Percentiles rank a stretch among this genome's conserved stretches.
phyloP scores from a whole-genome alignment of 495 filamentous ascomycete species.

The Hypoxylon lienhwacheense region DNA sequence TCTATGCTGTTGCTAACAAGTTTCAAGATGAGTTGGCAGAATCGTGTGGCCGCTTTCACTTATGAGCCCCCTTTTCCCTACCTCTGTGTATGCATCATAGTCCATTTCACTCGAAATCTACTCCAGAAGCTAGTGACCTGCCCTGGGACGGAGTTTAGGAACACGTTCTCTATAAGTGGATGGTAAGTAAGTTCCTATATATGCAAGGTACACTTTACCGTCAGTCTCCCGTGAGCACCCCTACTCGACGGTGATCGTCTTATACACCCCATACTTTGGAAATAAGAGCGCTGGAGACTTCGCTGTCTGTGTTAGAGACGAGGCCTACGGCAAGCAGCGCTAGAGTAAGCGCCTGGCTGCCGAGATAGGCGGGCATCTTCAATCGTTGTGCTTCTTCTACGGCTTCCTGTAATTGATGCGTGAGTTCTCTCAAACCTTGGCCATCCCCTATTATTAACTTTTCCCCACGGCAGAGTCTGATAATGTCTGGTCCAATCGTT shows the following conservation, averaged over 20 bases:
- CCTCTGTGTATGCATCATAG: no score
- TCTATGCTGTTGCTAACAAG: no score
- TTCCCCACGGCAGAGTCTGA: constrained; percentile 42
- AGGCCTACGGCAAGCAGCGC: constrained; percentile 37
- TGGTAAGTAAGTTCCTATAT: neutral
- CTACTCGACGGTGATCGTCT: neutral
- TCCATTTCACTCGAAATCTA: no score
- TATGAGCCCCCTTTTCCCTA: no score
- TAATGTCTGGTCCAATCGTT: constrained; percentile 59
- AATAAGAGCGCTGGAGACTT: constrained; percentile 37
- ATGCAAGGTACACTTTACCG: neutral
- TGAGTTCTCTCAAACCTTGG: constrained; percentile 46
- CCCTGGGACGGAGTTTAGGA: no score
- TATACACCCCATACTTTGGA: constrained; percentile 44
- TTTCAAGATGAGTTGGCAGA: no score
- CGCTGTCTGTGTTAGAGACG: constrained; percentile 13
- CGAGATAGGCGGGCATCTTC: constrained; percentile 46
- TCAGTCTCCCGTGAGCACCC: neutral
- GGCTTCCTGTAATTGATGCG: constrained; percentile 51
- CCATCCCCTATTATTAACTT: constrained; percentile 18
- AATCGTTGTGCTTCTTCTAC: constrained; percentile 55
- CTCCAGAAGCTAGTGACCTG: no score
- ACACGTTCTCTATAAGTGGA: neutral
- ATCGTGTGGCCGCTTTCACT: no score
- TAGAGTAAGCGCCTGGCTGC: constrained; percentile 43